phyloP scores from a whole-genome alignment of 106 monocot species.

The Platanthera guangdongensis region DNA sequence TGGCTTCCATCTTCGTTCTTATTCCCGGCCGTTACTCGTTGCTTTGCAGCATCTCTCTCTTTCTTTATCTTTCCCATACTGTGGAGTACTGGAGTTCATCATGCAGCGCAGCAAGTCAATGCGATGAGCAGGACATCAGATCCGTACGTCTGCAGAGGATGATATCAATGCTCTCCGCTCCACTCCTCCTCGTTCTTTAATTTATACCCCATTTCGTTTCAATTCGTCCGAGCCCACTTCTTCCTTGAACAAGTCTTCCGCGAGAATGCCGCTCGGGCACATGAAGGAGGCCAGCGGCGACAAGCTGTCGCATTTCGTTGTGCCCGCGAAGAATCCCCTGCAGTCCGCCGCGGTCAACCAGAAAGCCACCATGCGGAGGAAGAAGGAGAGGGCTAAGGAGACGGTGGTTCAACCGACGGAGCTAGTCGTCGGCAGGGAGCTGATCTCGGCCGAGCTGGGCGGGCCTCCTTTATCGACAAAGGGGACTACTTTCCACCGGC shows the following conservation, averaged over 20 bases:
- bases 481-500: constrained; percentile 33
- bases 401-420: neutral
- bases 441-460: neutral
- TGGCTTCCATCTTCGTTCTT: constrained; percentile 6
- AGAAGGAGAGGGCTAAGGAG: constrained; percentile 10
- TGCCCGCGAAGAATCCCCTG: constrained; percentile 22
- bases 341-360: constrained; percentile 39
- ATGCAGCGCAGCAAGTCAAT: constrained; percentile 9
- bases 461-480: constrained; percentile 52
- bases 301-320: constrained; percentile 23
- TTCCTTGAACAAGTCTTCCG: neutral
- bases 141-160: constrained; percentile 3
- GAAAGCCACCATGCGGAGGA: constrained; percentile 19
- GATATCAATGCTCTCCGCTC: constrained; percentile 8
- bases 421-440: neutral
- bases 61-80: constrained; percentile 4
- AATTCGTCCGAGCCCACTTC: constrained; percentile 3
- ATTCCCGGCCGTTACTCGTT: neutral
- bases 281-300: constrained; percentile 12
- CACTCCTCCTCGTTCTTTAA: neutral
- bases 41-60: constrained; percentile 8
- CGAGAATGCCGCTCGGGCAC: constrained; percentile 23
- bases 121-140: neutral
- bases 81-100: constrained; percentile 3
- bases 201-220: neutral